phyloP scores from a whole-genome alignment of 2,329 filamentous ascomycete genomes.

The Epichloe uncinata region DNA sequence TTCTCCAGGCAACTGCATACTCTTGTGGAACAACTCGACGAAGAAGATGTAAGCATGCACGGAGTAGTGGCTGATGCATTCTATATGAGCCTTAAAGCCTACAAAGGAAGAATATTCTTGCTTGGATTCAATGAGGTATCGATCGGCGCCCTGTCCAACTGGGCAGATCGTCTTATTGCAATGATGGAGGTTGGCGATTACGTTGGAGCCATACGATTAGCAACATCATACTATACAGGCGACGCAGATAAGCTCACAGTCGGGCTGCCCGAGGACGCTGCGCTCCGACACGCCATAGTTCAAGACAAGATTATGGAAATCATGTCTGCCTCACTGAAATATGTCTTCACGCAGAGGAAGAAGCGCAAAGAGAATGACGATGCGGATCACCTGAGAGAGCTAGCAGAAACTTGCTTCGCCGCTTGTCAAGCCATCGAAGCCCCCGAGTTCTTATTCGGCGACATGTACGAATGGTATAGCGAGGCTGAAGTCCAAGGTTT shows the following conservation, averaged over 20 bases:
- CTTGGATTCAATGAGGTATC: slow-evolving; percentile 89
- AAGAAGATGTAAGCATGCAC: slow-evolving; percentile 80
- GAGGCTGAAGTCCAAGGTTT: slow-evolving; percentile 58
- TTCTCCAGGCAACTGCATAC: slow-evolving; percentile 78
- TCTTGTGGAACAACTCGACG: slow-evolving; percentile 78
- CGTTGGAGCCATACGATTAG: slow-evolving; percentile 77
- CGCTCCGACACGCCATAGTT: slow-evolving; percentile 65
- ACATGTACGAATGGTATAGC: slow-evolving; percentile 82
- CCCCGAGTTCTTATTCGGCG: slow-evolving; percentile 74
- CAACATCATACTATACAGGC: slow-evolving; percentile 83
- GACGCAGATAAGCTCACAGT: slow-evolving; percentile 90
- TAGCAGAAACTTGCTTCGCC: slow-evolving; percentile 71
- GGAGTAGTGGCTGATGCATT: slow-evolving; percentile 95
- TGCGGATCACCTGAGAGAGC: slow-evolving; percentile 54
- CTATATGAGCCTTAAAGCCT: slow-evolving; percentile 92
- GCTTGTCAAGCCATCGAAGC: slow-evolving; percentile 71
- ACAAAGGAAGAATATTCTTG: slow-evolving; percentile 86
- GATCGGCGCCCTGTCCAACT: slow-evolving; percentile 86
- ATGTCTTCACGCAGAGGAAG: slow-evolving; percentile 61
- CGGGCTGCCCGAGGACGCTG: slow-evolving; percentile 75
- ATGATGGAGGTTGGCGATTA: slow-evolving; percentile 97
- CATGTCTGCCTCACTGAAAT: slow-evolving; percentile 81
- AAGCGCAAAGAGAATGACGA: slow-evolving; percentile 30
- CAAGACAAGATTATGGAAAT: slow-evolving; percentile 84
- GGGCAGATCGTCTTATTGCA: slow-evolving; percentile 86